Evolutionary conservation across 371 early-diverging fungal genomes (phyloP).

Genomic region (Mortierella sp.): DNA sequence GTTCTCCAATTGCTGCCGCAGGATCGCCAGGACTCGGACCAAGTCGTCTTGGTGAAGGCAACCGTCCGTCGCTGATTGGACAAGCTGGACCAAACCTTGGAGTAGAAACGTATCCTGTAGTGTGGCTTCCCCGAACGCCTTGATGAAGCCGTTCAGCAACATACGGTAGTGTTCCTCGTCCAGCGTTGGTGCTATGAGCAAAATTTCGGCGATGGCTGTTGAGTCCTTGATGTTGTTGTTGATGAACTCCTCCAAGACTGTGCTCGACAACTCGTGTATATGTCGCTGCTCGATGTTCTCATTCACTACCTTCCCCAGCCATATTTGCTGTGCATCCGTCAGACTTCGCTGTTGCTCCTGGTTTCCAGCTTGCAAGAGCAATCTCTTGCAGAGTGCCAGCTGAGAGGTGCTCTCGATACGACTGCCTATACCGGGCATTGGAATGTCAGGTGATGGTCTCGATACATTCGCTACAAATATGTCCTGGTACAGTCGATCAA

Average conservation of each 20-base stretch:
- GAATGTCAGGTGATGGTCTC: background rate
- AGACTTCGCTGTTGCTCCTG: no score
- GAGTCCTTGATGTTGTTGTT: background rate
- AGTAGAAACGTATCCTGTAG: constrained; percentile 4
- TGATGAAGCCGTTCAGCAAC: constrained; percentile 1
- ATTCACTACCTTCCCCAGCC: background rate
- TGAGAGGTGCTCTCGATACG: background rate
- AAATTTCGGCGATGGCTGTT: constrained; percentile 8
- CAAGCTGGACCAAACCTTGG: constrained; percentile 17
- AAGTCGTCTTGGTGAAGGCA: constrained; percentile 6
- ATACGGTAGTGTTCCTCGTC: constrained; percentile 1
- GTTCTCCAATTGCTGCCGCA: background rate
- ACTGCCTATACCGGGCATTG: background rate
- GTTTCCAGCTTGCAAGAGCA: background rate
- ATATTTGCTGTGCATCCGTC: background rate
- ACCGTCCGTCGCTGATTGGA: constrained; percentile 8
- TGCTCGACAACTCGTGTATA: background rate
- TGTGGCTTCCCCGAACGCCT: background rate
- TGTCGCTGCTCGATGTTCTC: background rate
- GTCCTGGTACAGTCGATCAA: background rate
- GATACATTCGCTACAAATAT: background rate
- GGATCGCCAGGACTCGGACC: constrained; percentile 8
- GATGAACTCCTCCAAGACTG: constrained; percentile 5
- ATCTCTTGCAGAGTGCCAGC: background rate
- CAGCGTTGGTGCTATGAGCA: constrained; percentile 1